A percentile compares a stretch with the other conserved stretches of the same genome.
Conservation (phyloP, 2,329 filamentous ascomycete genomes). For the Alternaria rosae region DNA sequence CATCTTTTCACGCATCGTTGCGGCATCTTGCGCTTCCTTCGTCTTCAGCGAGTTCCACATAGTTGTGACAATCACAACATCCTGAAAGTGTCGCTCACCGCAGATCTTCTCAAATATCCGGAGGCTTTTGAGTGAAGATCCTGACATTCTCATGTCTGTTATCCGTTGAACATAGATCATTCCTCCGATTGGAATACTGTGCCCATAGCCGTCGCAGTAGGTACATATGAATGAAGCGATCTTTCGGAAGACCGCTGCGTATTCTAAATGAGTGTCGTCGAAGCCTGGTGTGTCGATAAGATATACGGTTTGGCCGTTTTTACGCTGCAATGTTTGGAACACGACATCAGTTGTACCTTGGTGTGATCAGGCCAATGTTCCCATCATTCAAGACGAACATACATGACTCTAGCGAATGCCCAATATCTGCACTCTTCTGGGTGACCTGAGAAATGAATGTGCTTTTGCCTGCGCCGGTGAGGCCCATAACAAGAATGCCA, state of each 20-base stretch:
- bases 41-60: constrained; percentile 46
- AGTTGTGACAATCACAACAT: constrained; percentile 55
- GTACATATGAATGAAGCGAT: constrained; percentile 54
- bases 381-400: constrained; percentile 10
- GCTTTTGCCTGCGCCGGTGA: constrained; percentile 54
- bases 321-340: neutral
- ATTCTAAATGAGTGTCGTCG: constrained; percentile 54
- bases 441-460: constrained; percentile 43
- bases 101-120: constrained; percentile 56
- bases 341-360: constrained; percentile 15
- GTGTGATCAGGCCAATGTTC: neutral
- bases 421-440: constrained; percentile 27
- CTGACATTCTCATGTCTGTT: constrained; percentile 51
- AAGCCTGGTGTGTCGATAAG: constrained; percentile 60
- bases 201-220: constrained; percentile 21
- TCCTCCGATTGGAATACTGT: constrained; percentile 43
- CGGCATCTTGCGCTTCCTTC: constrained; percentile 1
- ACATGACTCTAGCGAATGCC: constrained; percentile 34
- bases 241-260: constrained; percentile 52
- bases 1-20: constrained; percentile 1
- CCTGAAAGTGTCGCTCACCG: constrained; percentile 51
- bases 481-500: constrained; percentile 51
- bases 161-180: constrained; percentile 59
- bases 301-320: neutral
- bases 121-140: constrained; percentile 52